Percentiles rank a stretch among this genome's conserved stretches.
Evolutionary conservation across 148 eudicot genomes (phyloP).

Genomic region (Camellia japonica): DNA sequence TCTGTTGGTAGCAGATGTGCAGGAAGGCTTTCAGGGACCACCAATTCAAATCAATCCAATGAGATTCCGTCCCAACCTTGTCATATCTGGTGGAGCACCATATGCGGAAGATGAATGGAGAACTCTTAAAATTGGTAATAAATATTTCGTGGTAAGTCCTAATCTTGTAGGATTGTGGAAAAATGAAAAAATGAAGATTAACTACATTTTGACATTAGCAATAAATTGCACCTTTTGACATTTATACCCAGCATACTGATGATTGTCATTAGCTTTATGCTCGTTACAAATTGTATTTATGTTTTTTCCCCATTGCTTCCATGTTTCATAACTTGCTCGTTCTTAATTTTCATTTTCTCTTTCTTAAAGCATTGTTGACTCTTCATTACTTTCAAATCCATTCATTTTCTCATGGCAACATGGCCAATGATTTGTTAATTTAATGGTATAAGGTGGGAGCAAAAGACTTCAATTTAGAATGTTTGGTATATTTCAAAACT

Average conservation of each 20-base stretch:
- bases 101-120: constrained; percentile 84
- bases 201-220: not conserved
- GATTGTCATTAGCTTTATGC: not conserved
- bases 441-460: not conserved
- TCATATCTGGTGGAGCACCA: constrained; percentile 81
- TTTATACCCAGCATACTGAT: not conserved
- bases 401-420: not conserved
- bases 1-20: constrained; percentile 36
- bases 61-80: constrained; percentile 91
- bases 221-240: not conserved
- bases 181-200: not conserved
- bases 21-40: constrained; percentile 30
- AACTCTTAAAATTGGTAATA: constrained; percentile 57
- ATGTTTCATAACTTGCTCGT: not conserved
- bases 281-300: not conserved
- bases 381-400: not conserved
- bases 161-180: not conserved
- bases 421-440: not conserved
- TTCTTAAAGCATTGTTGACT: not conserved
- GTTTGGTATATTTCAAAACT: not conserved
- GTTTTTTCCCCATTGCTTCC: not conserved
- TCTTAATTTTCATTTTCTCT: not conserved
- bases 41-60: constrained; percentile 43
- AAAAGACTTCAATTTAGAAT: not conserved
- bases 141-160: constrained; percentile 57